Evolutionary conservation across 306 rosid genomes (phyloP), one percentile per base, ranked within the genome.

Genomic region (Cicer yamashitae): DNA sequence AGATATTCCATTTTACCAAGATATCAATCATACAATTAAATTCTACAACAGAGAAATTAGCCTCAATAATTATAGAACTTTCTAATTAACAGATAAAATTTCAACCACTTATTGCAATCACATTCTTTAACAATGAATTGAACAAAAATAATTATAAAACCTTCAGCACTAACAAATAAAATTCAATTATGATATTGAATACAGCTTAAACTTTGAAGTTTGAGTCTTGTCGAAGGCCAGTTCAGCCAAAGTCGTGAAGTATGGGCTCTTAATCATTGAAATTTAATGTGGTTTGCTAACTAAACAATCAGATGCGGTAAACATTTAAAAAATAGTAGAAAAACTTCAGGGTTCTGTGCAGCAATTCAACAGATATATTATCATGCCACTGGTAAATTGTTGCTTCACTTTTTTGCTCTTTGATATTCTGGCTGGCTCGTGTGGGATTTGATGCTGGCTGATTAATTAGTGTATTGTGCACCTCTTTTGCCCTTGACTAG

Each of bases 401-500:
- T 67, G 39, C 60, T 76, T 54, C 43, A 8, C 47, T 4, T 18
- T 17, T 62, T 6, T 10, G 14, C 43, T 50, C 40, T 12, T 7
- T 18, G 22, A 39, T 68, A 48, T 68, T 50, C 34, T 68, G 15
- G 9, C 30, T n/a, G 9, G 30, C 34, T 22, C 11, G 40, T 3
- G 8, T 47, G 70, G 57, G 30, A 18, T 45, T 44, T 4, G 10
- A 20, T 18, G 41, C 67, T 48, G 61, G 56, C 38, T 50, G 34
- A 18, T 59, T 34, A 41, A 15, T 7, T 34, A 37, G 14, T 54
- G 48, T 14, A 30, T 7, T 56, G 48, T 62, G 46, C 40, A 63
- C 12, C 11, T 47, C 12, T 34, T 76, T 20, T 76, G 45, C 58
- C 37, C 17, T 71, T 57, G 17, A 39, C n/a, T 22, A 6, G 66